phyloP scores from a whole-genome alignment of 1,284 basidiomycete species.

The Ganoderma sinense region DNA sequence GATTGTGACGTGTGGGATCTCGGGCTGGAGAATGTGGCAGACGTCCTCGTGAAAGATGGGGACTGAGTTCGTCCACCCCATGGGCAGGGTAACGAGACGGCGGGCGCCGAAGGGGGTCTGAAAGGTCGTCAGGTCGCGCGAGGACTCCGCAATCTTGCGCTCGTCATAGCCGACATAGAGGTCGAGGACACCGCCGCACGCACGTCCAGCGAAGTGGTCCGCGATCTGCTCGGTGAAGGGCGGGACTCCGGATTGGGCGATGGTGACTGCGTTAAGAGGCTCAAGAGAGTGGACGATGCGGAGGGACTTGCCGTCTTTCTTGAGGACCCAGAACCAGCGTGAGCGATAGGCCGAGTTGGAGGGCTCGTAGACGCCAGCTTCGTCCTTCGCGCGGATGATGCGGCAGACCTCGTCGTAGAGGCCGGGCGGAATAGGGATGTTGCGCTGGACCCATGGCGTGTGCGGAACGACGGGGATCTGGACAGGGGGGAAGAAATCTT shows the following conservation, averaged over 20 bases:
- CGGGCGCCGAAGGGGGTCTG: slow-evolving; percentile 32
- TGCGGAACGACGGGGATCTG: slow-evolving; percentile 44
- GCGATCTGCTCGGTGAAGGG: slow-evolving; percentile 40
- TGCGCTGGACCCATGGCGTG: slow-evolving; percentile 44
- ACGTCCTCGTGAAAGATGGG: slow-evolving; percentile 46
- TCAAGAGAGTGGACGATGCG: slow-evolving; percentile 43
- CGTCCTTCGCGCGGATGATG: slow-evolving; percentile 43
- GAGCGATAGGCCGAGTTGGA: slow-evolving; percentile 48
- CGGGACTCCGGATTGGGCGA: slow-evolving; percentile 39
- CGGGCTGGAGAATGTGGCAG: slow-evolving; percentile 42
- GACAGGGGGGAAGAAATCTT: slow-evolving; percentile 45
- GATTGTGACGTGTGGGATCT: slow-evolving; percentile 43
- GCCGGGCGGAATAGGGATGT: slow-evolving; percentile 49
- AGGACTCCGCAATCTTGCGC: slow-evolving; percentile 34
- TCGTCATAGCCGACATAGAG: slow-evolving; percentile 37
- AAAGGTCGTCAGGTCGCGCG: too few species aligned
- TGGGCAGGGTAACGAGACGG: slow-evolving; percentile 40
- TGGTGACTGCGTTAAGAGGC: slow-evolving; percentile 43
- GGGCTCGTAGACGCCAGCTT: slow-evolving; percentile 44
- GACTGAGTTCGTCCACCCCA: slow-evolving; percentile 50
- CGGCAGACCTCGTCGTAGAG: slow-evolving; percentile 43
- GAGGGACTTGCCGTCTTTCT: slow-evolving; percentile 46
- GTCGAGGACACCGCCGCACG: slow-evolving; percentile 36
- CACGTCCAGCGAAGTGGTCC: slow-evolving; percentile 31
- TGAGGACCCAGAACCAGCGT: slow-evolving; percentile 48